A percentile compares a stretch with the other conserved stretches of the same genome.
These are phyloP conservation scores for Strobilomyces dryophilus DNA, from an alignment of 768 basidiomycete species.

Conservation along the genomic window DNA sequence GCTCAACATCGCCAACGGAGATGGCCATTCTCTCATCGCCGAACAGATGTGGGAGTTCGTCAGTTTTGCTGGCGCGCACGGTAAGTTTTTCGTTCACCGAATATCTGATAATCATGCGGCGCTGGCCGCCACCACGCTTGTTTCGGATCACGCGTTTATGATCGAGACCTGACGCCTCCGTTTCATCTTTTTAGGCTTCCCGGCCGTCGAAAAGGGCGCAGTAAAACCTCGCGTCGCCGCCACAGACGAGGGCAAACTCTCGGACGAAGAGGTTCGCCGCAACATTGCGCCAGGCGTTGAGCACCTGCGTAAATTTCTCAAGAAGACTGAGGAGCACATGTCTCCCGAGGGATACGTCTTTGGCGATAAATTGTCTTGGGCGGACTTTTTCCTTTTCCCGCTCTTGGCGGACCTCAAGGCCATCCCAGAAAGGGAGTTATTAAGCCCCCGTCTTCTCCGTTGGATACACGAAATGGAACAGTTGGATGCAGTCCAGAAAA, in stretches of 20 bases:
- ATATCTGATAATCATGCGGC: not conserved
- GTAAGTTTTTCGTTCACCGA: constrained; percentile 6
- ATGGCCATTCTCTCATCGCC: constrained; percentile 17
- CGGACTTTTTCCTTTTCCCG: constrained; percentile 32
- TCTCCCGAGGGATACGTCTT: constrained; percentile 27
- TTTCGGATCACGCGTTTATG: not conserved
- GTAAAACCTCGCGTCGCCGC: constrained; percentile 31
- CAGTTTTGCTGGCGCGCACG: constrained; percentile 21
- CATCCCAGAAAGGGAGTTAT: constrained; percentile 22
- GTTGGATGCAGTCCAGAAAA: constrained; percentile 23
- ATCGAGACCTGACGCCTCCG: not conserved
- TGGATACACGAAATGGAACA: constrained; percentile 27
- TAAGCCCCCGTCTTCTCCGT: constrained; percentile 17
- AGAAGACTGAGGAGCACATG: constrained; percentile 19
- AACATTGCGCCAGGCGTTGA: constrained; percentile 18
- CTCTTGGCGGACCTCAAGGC: constrained; percentile 29
- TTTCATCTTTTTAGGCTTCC: constrained; percentile 20
- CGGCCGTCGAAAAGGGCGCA: constrained; percentile 27
- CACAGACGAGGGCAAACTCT: constrained; percentile 19
- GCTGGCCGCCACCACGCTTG: not conserved
- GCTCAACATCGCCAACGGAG: constrained; percentile 18
- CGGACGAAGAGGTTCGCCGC: constrained; percentile 21
- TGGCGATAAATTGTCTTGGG: constrained; percentile 27
- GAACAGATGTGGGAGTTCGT: constrained; percentile 35
- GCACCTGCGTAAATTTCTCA: constrained; percentile 15